A percentile compares a stretch with the other conserved stretches of the same genome.
phyloP scores from a whole-genome alignment of 768 basidiomycete species.

The Pleurotus djamor region DNA sequence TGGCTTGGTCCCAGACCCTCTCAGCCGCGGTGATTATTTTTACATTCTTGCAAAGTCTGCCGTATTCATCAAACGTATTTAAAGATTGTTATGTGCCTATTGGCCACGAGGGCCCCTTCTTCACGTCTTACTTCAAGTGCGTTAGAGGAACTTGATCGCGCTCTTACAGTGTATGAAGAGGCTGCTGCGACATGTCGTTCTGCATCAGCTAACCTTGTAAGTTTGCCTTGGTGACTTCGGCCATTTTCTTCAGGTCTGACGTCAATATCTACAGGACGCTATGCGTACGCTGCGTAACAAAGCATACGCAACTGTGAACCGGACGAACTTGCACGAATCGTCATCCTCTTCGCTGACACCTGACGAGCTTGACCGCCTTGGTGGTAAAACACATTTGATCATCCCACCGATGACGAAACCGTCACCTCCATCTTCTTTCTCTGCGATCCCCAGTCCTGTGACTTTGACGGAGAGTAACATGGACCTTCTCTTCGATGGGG shows the following conservation, averaged over 20 bases:
- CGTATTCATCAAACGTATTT: too few relatives aligned
- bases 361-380: slow-evolving; percentile 53
- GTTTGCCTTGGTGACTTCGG: slow-evolving; percentile 12
- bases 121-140: slow-evolving; percentile 47
- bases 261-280: slow-evolving; percentile 26
- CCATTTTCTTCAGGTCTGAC: not conserved
- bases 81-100: slow-evolving; percentile 59
- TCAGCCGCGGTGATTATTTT: slow-evolving; percentile 50
- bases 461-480: slow-evolving; percentile 5
- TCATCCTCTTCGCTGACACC: slow-evolving; percentile 22
- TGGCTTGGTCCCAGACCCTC: slow-evolving; percentile 66
- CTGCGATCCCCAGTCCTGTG: slow-evolving; percentile 1
- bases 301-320: slow-evolving; percentile 38
- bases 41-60: too few relatives aligned
- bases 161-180: slow-evolving; percentile 42
- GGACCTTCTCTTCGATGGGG: slow-evolving; percentile 4
- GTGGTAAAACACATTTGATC: slow-evolving; percentile 50
- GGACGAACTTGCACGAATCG: slow-evolving; percentile 16
- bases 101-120: slow-evolving; percentile 46
- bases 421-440: slow-evolving; percentile 12
- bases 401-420: not conserved
- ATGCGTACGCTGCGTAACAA: slow-evolving; percentile 39
- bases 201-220: slow-evolving; percentile 43
- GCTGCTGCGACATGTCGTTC: slow-evolving; percentile 42
- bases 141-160: slow-evolving; percentile 42